Conservation (phyloP, 2,329 filamentous ascomycete species). For the Seiridium unicorne region DNA sequence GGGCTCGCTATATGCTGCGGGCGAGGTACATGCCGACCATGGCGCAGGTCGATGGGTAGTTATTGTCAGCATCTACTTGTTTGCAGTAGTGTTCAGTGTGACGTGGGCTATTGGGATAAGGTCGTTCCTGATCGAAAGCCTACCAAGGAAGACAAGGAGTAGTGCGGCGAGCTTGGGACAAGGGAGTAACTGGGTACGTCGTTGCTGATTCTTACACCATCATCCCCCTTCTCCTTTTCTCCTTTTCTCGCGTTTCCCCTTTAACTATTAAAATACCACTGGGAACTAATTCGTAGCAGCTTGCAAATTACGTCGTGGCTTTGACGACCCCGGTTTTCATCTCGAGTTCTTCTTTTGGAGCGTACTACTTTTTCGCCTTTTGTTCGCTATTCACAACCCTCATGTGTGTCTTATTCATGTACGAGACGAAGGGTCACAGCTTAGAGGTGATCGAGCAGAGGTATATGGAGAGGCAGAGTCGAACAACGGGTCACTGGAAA, state of each 20-base stretch:
- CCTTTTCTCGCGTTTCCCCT: neutral
- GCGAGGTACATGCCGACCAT: conserved; percentile 31
- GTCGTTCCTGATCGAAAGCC: conserved; percentile 35
- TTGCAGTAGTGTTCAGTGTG: conserved; percentile 40
- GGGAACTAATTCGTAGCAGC: conserved; percentile 15
- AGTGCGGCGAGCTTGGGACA: conserved; percentile 4
- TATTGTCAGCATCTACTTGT: conserved; percentile 49
- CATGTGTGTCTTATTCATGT: conserved; percentile 36
- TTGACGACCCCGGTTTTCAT: conserved; percentile 41
- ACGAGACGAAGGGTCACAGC: conserved; percentile 39
- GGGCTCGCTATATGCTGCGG: conserved; percentile 47
- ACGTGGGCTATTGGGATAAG: conserved; percentile 54
- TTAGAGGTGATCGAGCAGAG: conserved; percentile 36
- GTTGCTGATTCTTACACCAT: no score
- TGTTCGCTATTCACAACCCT: conserved; percentile 35
- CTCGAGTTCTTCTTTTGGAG: conserved; percentile 35
- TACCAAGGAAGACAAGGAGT: conserved; percentile 7
- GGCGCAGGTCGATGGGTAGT: conserved; percentile 47
- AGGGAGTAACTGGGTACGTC: conserved; percentile 5
- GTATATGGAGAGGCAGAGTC: conserved; percentile 12
- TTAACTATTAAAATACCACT: neutral
- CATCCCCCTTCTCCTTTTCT: no score
- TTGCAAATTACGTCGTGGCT: conserved; percentile 43
- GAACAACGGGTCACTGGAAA: conserved; percentile 10
- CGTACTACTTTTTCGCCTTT: conserved; percentile 43